Evolutionary conservation across 2,329 filamentous ascomycete species (phyloP), one percentile per base, ranked within the genome.

Genomic region (Phialophora chinensis): DNA sequence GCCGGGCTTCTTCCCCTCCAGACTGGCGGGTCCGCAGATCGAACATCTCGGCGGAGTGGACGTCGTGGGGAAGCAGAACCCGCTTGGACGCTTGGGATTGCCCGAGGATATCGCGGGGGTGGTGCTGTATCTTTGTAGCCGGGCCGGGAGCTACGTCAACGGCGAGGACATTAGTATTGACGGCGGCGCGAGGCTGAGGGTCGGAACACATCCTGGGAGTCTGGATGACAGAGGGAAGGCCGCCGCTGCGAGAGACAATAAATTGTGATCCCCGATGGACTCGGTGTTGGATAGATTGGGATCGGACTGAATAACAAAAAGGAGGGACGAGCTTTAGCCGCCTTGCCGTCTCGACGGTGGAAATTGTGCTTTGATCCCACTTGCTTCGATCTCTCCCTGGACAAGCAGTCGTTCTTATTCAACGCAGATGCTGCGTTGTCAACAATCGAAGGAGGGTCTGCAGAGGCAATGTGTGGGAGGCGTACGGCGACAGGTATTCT

Each of bases 61-160:
- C 29, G 56, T 60, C 11, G 60, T 68, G 25, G 62, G 65, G 12
- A 79, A 77, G 0, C 83, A 87, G 3, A 87, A 90, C 66, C 90
- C 90, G 10, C 74, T 92, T 71, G 84, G 86, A 0, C 80, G 90
- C 35, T 90, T 92, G 72, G 90, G 90, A 0, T 74, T 79, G 69
- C 85, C 90, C 0, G 91, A 93, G 80, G 91, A 95, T 78, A 90
- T 95, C 72, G 91, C 90, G 0, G 91, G 89, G 0, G 84, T 85
- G 0, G 91, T 90, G 75, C 77, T 93, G 63, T 93, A 90, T 77
- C 77, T 93, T 74, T 83, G 84, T 47, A 90, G 88, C 72, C 81
- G 85, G 62, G 90, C 90, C 1, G 90, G 90, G 3, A 80, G 85
- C 1, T 90, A 84, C 75, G 82, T 89, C 42, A 91, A 90, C 69